Evolutionary conservation across 345 rosid genomes (phyloP).

Genomic region (Toxicodendron radicans): DNA sequence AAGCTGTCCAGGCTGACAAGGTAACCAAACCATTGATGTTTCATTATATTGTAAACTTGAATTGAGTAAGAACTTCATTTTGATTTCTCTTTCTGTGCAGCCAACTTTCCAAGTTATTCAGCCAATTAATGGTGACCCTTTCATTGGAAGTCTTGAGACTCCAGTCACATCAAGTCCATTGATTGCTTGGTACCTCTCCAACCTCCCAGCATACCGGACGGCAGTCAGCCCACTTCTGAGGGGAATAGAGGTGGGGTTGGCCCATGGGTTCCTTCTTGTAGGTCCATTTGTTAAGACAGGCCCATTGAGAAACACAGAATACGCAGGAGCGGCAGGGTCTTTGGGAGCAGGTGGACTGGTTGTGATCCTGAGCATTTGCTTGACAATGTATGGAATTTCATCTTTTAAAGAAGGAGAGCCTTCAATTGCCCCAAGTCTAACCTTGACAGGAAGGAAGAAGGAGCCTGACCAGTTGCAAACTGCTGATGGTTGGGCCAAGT

Average conservation of each 20-base stretch:
- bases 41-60: neutral
- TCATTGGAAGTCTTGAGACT: conserved; percentile 96
- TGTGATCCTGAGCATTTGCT: conserved; percentile 79
- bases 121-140: conserved; percentile 97
- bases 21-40: conserved; percentile 22
- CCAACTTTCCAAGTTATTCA: conserved; percentile 90
- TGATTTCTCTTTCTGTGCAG: conserved; percentile 36
- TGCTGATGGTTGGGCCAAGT: conserved; percentile 92
- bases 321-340: conserved; percentile 78
- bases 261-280: conserved; percentile 82
- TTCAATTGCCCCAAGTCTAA: conserved; percentile 72
- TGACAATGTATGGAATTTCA: conserved; percentile 83
- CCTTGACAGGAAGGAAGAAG: conserved; percentile 94
- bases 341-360: conserved; percentile 86
- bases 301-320: conserved; percentile 82
- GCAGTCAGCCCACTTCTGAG: conserved; percentile 94
- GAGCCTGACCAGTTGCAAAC: conserved; percentile 93
- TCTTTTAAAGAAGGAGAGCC: conserved; percentile 83
- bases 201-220: conserved; percentile 92
- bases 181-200: conserved; percentile 93
- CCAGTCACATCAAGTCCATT: conserved; percentile 92
- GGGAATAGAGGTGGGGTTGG: conserved; percentile 81
- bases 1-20: conserved; percentile 77
- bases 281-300: conserved; percentile 93
- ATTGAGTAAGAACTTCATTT: neutral